These are phyloP conservation scores for Platismatia glauca DNA, from an alignment of 495 filamentous ascomycete species.

Conservation along the genomic window DNA sequence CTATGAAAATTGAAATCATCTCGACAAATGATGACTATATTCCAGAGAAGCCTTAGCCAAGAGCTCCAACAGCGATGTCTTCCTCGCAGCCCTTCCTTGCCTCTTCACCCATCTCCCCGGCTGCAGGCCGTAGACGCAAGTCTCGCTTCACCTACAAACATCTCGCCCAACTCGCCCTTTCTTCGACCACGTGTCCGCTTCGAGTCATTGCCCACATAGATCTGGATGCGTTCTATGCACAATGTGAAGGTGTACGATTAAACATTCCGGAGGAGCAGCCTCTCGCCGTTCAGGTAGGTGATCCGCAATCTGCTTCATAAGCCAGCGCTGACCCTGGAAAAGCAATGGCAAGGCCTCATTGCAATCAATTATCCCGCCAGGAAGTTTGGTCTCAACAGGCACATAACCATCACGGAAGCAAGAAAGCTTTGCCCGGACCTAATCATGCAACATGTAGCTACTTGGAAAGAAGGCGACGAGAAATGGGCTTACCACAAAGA, in stretches of 20 bases:
- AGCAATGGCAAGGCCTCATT: slow-evolving; percentile 66
- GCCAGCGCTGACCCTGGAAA: slow-evolving; percentile 3
- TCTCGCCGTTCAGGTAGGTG: slow-evolving; percentile 73
- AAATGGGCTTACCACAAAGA: slow-evolving; percentile 89
- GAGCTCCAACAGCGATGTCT: slow-evolving; percentile 24
- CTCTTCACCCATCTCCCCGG: slow-evolving; percentile 33
- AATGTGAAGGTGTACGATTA: slow-evolving; percentile 87
- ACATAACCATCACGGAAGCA: slow-evolving; percentile 70
- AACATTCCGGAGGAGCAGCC: slow-evolving; percentile 64
- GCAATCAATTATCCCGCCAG: slow-evolving; percentile 93
- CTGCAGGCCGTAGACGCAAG: slow-evolving; percentile 32
- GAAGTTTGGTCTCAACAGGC: slow-evolving; percentile 64
- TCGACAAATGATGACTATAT: not conserved
- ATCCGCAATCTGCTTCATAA: not conserved
- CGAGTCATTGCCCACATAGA: slow-evolving; percentile 88
- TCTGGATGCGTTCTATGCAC: slow-evolving; percentile 96
- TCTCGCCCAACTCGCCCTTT: slow-evolving; percentile 62
- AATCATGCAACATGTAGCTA: slow-evolving; percentile 85
- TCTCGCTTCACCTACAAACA: slow-evolving; percentile 82
- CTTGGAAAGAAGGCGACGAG: slow-evolving; percentile 84
- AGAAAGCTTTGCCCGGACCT: slow-evolving; percentile 78
- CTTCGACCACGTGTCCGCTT: slow-evolving; percentile 63
- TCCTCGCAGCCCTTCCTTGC: slow-evolving; percentile 36
- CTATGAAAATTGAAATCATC: not conserved
- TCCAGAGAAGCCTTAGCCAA: not conserved